phyloP scores from a whole-genome alignment of 257 asterid species.

The Lavandula angustifolia region DNA sequence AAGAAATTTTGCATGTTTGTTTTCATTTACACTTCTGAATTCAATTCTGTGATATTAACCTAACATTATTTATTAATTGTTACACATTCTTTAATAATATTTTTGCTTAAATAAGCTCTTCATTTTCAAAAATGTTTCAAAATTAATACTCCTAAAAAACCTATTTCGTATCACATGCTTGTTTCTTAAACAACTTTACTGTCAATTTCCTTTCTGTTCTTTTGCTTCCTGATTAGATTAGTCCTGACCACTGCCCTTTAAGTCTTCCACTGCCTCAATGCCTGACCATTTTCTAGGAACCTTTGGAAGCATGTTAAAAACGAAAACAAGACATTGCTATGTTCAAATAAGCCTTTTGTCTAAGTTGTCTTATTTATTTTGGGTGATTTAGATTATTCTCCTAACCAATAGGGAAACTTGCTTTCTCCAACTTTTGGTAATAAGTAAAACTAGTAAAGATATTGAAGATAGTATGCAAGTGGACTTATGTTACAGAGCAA shows the following conservation, averaged over 20 bases:
- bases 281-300: not conserved
- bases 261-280: not conserved
- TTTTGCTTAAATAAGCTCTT: not conserved
- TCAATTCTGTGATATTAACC: not conserved
- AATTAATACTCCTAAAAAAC: not conserved
- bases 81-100: not conserved
- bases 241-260: too few species aligned
- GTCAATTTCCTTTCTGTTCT: not conserved
- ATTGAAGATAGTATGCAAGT: too few species aligned
- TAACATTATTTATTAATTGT: not conserved
- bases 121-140: not conserved
- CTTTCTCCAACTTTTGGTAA: not conserved
- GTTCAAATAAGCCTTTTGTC: not conserved
- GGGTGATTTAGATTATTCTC: not conserved
- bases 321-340: not conserved
- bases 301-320: not conserved
- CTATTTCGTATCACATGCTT: not conserved
- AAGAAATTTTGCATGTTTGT: not conserved
- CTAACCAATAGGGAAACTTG: not conserved
- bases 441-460: not conserved
- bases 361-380: not conserved
- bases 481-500: too few species aligned
- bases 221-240: too few species aligned
- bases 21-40: not conserved
- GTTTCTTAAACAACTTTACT: not conserved